Base-by-base conservation (phyloP, 495 filamentous ascomycete species). In the Parathielavia appendiculata region DNA sequence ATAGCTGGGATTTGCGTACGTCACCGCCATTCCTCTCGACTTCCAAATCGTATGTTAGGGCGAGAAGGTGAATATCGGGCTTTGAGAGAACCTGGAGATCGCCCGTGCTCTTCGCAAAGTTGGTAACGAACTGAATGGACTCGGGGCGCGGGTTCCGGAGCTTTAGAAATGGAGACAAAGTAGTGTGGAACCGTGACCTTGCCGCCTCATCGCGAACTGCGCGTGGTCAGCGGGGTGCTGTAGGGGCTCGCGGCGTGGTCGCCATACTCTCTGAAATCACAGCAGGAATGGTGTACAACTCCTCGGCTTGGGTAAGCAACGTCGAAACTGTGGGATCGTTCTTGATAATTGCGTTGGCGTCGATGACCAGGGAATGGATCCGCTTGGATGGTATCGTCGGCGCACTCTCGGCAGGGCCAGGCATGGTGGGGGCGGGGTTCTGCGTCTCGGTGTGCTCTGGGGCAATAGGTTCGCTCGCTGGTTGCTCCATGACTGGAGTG, bases 1-100 rank as follows among this genome's bases (percentile, higher is more conserved):
- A 5, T n/a, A 1, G 20, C 5, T 17, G 32, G 20, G 14, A 6
- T 32, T 11, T 34, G 46, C 66, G 8, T 63, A 68, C 66, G 35
- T 71, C 84, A 7, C 91, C 91, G 20, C 84, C 82, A 68, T 92
- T 92, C 56, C 82, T 77, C 72, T 95, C 89, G 59, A 89, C 84
- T 62, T 96, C 90, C 14, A 97, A 64, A 66, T 98, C 93, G 66
- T 96, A 97, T 4, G 91, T 87, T 34, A 99, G 77, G 6, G 92
- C 93, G 62, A 97, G 76, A 36, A 97, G 78, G 59, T 92, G 85
- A 45, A 97, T 75, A 84, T 99, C 93, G 6, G 89, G 86, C 66
- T 79, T 84, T 70, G 90, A 95, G 43, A 99, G 74, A 5, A 96
- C 91, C 30, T 86, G 80, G 40, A 89, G 82, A 67, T 99, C 93